Percentiles rank a stretch among this genome's conserved stretches.
These are phyloP conservation scores for Saraca asoca DNA, from an alignment of 331 rosid genomes.

Conservation along the genomic window DNA sequence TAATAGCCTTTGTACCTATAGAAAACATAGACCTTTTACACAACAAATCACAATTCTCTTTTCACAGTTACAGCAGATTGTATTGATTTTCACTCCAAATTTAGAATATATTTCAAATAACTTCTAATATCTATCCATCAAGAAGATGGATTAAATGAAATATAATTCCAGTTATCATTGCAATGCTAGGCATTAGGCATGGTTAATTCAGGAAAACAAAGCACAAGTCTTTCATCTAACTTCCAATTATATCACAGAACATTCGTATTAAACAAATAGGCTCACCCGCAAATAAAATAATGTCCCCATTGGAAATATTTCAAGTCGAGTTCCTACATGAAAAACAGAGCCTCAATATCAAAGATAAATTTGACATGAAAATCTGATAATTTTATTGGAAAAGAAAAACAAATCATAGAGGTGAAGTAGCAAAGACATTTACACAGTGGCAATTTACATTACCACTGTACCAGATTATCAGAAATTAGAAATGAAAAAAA, in stretches of 20 bases:
- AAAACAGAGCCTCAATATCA: slow-evolving; percentile 12
- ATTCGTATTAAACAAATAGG: slow-evolving; percentile 3
- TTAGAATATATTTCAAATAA: not conserved
- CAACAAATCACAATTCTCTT: not conserved
- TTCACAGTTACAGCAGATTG: not conserved
- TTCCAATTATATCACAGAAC: not conserved
- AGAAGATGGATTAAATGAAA: not conserved
- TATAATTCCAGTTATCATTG: not conserved
- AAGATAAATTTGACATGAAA: slow-evolving; percentile 6
- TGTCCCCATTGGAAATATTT: slow-evolving; percentile 95
- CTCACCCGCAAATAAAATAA: slow-evolving; percentile 96
- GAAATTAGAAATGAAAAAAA: not conserved
- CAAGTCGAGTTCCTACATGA: slow-evolving; percentile 77
- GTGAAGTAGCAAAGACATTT: not conserved
- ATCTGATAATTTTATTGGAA: not conserved
- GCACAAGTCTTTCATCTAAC: not conserved
- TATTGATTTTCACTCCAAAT: slow-evolving; percentile 2
- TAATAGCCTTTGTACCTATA: slow-evolving; percentile 88
- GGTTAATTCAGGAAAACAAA: slow-evolving; percentile 18
- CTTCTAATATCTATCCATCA: not conserved
- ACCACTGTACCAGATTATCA: not conserved
- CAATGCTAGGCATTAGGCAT: not conserved
- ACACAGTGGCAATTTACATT: not conserved
- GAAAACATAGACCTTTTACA: slow-evolving; percentile 4
- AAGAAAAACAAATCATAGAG: not conserved